Evolutionary conservation across 2,329 filamentous ascomycete species (phyloP).

Genomic region (Ceratocystis eucalypticola): DNA sequence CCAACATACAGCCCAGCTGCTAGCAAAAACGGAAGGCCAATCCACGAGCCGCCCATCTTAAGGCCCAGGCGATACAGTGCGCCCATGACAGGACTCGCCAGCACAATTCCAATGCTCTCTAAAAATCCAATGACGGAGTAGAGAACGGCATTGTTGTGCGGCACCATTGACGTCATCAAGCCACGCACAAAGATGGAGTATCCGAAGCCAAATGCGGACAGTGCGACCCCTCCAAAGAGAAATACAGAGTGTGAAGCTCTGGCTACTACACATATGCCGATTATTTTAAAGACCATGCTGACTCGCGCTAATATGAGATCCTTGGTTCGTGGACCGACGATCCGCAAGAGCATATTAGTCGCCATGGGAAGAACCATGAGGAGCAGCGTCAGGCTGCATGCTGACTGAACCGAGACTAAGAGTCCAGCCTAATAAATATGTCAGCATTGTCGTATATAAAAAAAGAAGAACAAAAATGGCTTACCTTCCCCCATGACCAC

Average conservation of each 20-base stretch:
- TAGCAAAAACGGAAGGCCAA: slow-evolving; percentile 20
- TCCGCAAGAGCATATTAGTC: slow-evolving; percentile 7
- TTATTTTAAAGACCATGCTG: slow-evolving; percentile 20
- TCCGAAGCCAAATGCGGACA: slow-evolving; percentile 17
- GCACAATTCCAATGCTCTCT: slow-evolving; percentile 19
- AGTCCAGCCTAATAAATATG: slow-evolving; percentile 8
- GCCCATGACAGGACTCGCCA: slow-evolving; percentile 21
- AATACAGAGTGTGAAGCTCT: slow-evolving; percentile 11
- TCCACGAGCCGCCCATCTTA: slow-evolving; percentile 18
- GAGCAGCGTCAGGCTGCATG: slow-evolving; percentile 14
- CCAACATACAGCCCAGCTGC: slow-evolving; percentile 17
- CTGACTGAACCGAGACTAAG: slow-evolving; percentile 15
- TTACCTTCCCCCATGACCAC: slow-evolving; percentile 20
- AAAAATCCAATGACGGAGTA: slow-evolving; percentile 20
- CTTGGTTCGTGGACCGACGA: slow-evolving; percentile 13
- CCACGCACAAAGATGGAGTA: slow-evolving; percentile 20
- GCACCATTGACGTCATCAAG: slow-evolving; percentile 20
- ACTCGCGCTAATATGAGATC: slow-evolving; percentile 20
- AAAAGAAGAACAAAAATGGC: neutral
- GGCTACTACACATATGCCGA: slow-evolving; percentile 17
- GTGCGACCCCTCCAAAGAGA: slow-evolving; percentile 15
- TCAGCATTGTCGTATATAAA: neutral
- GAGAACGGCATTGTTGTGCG: slow-evolving; percentile 19
- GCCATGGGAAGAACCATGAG: slow-evolving; percentile 13
- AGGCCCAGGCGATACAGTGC: slow-evolving; percentile 19